These are phyloP conservation scores for Conringia planisiliqua DNA, from an alignment of 345 rosid species.

Conservation along the genomic window DNA sequence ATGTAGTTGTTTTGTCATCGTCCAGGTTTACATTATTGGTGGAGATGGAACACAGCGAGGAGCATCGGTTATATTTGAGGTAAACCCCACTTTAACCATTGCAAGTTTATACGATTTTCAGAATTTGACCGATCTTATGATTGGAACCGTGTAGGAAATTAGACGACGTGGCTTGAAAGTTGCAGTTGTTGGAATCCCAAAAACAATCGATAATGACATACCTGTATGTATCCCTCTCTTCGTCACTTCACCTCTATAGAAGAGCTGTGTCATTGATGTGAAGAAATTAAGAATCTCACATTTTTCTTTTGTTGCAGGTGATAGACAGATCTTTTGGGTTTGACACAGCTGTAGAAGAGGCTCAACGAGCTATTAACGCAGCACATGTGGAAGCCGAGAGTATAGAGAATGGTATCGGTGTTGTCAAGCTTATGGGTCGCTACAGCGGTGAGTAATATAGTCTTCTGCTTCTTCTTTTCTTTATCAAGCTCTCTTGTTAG, in stretches of 20 bases:
- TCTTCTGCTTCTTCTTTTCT: neutral
- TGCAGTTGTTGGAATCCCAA: constrained; percentile 64
- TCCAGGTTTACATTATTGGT: constrained; percentile 72
- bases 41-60: constrained; percentile 89
- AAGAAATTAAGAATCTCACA: neutral
- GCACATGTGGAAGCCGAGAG: constrained; percentile 82
- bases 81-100: constrained; percentile 12
- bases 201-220: constrained; percentile 77
- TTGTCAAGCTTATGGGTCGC: constrained; percentile 84
- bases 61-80: constrained; percentile 68
- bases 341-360: constrained; percentile 85
- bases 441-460: constrained; percentile 49
- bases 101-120: neutral
- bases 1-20: neutral
- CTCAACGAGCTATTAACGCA: constrained; percentile 80
- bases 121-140: neutral
- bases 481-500: constrained; percentile 1
- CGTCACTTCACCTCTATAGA: neutral
- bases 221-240: constrained; percentile 40
- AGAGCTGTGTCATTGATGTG: neutral
- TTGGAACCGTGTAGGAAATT: constrained; percentile 49
- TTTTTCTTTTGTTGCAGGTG: constrained; percentile 33
- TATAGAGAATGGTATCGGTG: constrained; percentile 62
- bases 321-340: constrained; percentile 80
- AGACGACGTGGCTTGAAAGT: constrained; percentile 68